Conservation (phyloP, 2,329 filamentous ascomycete genomes). For the Aureobasidium namibiae region DNA sequence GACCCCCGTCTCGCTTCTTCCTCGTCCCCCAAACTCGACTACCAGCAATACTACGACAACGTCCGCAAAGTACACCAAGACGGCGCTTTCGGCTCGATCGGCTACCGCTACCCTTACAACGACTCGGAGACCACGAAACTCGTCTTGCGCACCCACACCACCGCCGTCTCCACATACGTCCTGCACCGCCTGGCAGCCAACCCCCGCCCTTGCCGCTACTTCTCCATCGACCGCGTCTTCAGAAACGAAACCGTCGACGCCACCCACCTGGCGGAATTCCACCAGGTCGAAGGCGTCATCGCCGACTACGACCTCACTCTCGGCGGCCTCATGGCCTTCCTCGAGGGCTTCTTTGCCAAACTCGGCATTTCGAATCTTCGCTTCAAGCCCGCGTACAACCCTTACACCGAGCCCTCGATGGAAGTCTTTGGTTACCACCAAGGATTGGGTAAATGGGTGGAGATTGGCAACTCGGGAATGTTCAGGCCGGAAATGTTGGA, state of each 20-base stretch:
- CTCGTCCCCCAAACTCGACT: conserved; percentile 44
- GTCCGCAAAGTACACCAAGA: conserved; percentile 79
- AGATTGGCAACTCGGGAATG: conserved; percentile 98
- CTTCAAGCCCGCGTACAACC: conserved; percentile 97
- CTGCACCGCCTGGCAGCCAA: conserved; percentile 80
- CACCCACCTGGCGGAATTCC: conserved; percentile 95
- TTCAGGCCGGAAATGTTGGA: conserved; percentile 97
- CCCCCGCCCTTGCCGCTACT: conserved; percentile 85
- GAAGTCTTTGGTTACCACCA: conserved; percentile 96
- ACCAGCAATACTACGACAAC: conserved; percentile 81
- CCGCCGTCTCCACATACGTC: conserved; percentile 82
- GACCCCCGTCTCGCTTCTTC: conserved; percentile 35
- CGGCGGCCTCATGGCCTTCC: conserved; percentile 87
- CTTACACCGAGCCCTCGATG: conserved; percentile 92
- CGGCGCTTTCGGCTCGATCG: conserved; percentile 89
- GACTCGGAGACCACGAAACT: conserved; percentile 78
- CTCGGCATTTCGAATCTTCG: conserved; percentile 83
- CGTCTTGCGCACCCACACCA: conserved; percentile 93
- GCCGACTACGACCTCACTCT: conserved; percentile 90
- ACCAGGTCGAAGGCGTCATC: conserved; percentile 97
- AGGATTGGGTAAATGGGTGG: conserved; percentile 81
- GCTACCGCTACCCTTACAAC: conserved; percentile 92
- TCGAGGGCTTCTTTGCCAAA: conserved; percentile 91
- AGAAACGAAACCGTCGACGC: conserved; percentile 95
- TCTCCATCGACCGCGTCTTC: conserved; percentile 98